Evolutionary conservation across 495 filamentous ascomycete genomes (phyloP).

Genomic region (Opeltia flavorubescens): DNA sequence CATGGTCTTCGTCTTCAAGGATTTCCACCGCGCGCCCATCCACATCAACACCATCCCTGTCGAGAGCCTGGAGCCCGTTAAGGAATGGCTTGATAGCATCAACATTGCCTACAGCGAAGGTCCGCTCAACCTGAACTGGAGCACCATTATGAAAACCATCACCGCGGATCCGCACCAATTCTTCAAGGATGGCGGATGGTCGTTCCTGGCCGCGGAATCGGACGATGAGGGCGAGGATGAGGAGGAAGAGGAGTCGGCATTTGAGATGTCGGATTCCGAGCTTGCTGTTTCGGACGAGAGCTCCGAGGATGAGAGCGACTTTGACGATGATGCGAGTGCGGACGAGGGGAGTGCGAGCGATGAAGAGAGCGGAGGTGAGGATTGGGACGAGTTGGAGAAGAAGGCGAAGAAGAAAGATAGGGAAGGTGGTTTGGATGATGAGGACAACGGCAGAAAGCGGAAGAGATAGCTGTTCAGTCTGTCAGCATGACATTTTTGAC

Average conservation of each 20-base stretch:
- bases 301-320: constrained; percentile 79
- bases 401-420: constrained; percentile 82
- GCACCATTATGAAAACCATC: constrained; percentile 98
- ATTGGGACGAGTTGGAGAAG: constrained; percentile 84
- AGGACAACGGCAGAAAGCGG: constrained; percentile 46
- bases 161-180: constrained; percentile 85
- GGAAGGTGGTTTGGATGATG: constrained; percentile 58
- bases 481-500: too few relatives aligned
- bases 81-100: constrained; percentile 93
- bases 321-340: constrained; percentile 77
- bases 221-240: constrained; percentile 71
- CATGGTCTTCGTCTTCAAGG: constrained; percentile 93
- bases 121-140: constrained; percentile 95
- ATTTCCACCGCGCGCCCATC: constrained; percentile 71
- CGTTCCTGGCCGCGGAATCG: constrained; percentile 74
- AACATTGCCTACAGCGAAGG: constrained; percentile 92
- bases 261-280: constrained; percentile 78
- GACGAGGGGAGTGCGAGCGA: constrained; percentile 61
- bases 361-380: constrained; percentile 73
- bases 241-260: constrained; percentile 79
- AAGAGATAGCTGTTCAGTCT: too few relatives aligned
- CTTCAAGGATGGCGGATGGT: constrained; percentile 92
- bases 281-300: constrained; percentile 65
- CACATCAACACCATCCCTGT: constrained; percentile 99
- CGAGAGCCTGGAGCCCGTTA: constrained; percentile 83